A percentile compares a stretch with the other conserved stretches of the same genome.
These are phyloP conservation scores for Malania oleifera DNA, from an alignment of 164 flowering plant species.

Conservation along the genomic window DNA sequence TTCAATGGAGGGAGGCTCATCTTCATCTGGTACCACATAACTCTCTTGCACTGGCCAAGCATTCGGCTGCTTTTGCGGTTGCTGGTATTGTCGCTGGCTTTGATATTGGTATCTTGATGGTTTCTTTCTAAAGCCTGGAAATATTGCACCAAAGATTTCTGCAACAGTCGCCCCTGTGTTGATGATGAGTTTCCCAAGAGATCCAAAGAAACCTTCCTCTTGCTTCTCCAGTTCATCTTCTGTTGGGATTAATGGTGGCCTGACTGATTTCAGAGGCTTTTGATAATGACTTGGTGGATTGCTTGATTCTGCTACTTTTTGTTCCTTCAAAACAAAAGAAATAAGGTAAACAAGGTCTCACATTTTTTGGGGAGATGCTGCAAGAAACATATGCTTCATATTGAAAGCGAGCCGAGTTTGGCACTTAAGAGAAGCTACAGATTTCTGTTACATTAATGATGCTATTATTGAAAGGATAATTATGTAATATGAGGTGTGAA, in stretches of 20 bases:
- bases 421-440: neutral
- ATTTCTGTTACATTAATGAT: no score
- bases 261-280: slow-evolving; percentile 57
- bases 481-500: no score
- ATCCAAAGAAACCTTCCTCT: slow-evolving; percentile 71
- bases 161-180: slow-evolving; percentile 39
- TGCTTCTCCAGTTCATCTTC: slow-evolving; percentile 65
- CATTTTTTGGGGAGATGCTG: neutral
- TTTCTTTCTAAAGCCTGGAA: slow-evolving; percentile 58
- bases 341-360: neutral
- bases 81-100: slow-evolving; percentile 29
- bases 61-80: slow-evolving; percentile 34
- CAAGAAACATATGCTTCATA: neutral
- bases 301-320: slow-evolving; percentile 19
- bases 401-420: neutral
- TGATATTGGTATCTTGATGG: slow-evolving; percentile 28
- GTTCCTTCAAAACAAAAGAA: slow-evolving; percentile 32
- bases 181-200: slow-evolving; percentile 51
- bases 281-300: slow-evolving; percentile 36
- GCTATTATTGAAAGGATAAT: no score
- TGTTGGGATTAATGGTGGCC: slow-evolving; percentile 79
- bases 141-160: slow-evolving; percentile 58
- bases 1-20: slow-evolving; percentile 84
- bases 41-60: slow-evolving; percentile 87
- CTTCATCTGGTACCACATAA: slow-evolving; percentile 72